A percentile compares a stretch with the other conserved stretches of the same genome.
These are phyloP conservation scores for Pleurotus djamor DNA, from an alignment of 768 basidiomycete species.

Conservation along the genomic window DNA sequence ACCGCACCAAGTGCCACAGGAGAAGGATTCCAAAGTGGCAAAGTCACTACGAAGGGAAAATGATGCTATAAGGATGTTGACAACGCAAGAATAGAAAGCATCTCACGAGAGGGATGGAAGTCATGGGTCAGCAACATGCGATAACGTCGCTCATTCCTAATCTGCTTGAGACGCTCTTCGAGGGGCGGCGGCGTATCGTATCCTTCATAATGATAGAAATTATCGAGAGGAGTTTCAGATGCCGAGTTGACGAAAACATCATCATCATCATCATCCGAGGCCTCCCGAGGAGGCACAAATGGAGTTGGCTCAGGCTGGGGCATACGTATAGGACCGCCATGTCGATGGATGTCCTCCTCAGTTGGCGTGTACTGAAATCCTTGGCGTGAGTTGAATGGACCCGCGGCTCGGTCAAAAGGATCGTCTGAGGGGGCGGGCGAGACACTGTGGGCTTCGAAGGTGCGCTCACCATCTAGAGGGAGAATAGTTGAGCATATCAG, in stretches of 20 bases:
- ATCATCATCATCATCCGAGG: conserved; percentile 20
- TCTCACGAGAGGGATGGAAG: conserved; percentile 67
- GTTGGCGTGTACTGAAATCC: no score
- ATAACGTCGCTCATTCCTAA: conserved; percentile 65
- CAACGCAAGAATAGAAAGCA: conserved; percentile 1
- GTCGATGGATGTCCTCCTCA: no score
- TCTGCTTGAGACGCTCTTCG: conserved; percentile 35
- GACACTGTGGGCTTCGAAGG: conserved; percentile 2
- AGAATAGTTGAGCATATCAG: conserved; percentile 4
- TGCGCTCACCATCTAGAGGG: conserved; percentile 1
- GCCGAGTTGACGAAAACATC: not conserved
- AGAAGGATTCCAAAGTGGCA: conserved; percentile 72
- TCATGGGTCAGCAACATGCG: conserved; percentile 63
- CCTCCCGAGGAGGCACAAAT: conserved; percentile 31
- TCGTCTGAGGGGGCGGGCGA: conserved; percentile 12
- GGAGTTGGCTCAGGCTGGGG: conserved; percentile 30
- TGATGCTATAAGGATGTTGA: not conserved
- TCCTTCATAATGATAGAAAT: conserved; percentile 21
- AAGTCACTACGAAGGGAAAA: conserved; percentile 37
- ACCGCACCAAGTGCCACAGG: conserved; percentile 66
- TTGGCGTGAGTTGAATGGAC: no score
- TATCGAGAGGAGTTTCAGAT: conserved; percentile 20
- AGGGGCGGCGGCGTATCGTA: conserved; percentile 36
- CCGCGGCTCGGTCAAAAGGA: no score
- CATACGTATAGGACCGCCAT: no score